Conservation (phyloP, 441 rosid species). For the Croton laevigatus region DNA sequence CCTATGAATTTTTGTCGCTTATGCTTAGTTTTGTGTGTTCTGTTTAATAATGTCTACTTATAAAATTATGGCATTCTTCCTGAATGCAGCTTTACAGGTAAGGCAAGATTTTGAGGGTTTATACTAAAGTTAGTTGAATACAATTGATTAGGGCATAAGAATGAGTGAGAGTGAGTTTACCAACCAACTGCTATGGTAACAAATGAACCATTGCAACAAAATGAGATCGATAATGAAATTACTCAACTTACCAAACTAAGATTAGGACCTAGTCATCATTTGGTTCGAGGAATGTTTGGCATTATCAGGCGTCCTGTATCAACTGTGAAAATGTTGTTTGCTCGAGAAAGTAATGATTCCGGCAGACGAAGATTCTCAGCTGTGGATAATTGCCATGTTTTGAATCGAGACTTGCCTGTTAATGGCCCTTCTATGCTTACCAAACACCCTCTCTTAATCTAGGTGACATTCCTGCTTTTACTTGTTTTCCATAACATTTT, state of each 20-base stretch:
- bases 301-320: conserved; percentile 50
- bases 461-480: background rate
- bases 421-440: conserved; percentile 68
- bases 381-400: conserved; percentile 65
- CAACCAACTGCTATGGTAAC: no score
- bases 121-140: background rate
- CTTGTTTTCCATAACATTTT: background rate
- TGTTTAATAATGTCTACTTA: background rate
- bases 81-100: background rate
- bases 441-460: no score
- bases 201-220: conserved; percentile 3
- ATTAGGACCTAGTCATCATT: conserved; percentile 46
- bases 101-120: background rate
- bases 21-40: background rate
- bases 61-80: background rate
- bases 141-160: background rate
- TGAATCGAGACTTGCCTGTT: conserved; percentile 62
- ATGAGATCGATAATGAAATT: conserved; percentile 48
- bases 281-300: conserved; percentile 38
- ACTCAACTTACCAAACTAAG: conserved; percentile 52
- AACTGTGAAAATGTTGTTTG: conserved; percentile 64
- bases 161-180: conserved; percentile 25
- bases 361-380: conserved; percentile 70
- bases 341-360: conserved; percentile 64
- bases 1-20: background rate